Conservation (phyloP, 2,329 filamentous ascomycete species). For the Microcera coccophila region DNA sequence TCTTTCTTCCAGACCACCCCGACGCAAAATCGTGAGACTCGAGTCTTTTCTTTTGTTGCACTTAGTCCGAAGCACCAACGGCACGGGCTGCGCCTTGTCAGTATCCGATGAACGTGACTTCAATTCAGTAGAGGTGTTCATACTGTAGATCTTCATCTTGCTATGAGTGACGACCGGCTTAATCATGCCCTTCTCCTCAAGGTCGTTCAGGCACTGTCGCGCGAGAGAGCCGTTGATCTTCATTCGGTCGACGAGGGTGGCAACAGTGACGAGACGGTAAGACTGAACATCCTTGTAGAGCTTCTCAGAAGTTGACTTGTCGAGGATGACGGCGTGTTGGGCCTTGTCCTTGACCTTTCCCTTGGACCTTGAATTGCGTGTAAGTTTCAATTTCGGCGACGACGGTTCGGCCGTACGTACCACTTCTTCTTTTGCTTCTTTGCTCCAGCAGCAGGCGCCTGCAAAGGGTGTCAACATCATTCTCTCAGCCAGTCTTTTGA, state of each 20-base stretch:
- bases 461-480: constrained; percentile 20
- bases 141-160: constrained; percentile 98
- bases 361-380: constrained; percentile 35
- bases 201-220: constrained; percentile 79
- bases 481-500: constrained; percentile 10
- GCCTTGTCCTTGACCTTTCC: constrained; percentile 99
- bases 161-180: constrained; percentile 96
- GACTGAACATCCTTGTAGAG: constrained; percentile 99
- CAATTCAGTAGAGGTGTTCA: constrained; percentile 27
- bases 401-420: constrained; percentile 24
- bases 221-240: constrained; percentile 99
- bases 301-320: constrained; percentile 96
- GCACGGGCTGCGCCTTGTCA: constrained; percentile 52
- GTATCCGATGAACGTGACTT: constrained; percentile 13
- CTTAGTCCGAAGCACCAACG: constrained; percentile 49
- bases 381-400: constrained; percentile 17
- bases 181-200: constrained; percentile 98
- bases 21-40: constrained; percentile 39
- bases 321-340: constrained; percentile 97
- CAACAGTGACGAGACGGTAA: constrained; percentile 98
- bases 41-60: constrained; percentile 30
- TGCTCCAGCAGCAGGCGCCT: constrained; percentile 46
- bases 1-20: constrained; percentile 36
- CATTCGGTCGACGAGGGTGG: constrained; percentile 96
- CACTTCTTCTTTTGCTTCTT: constrained; percentile 54